phyloP scores from a whole-genome alignment of 345 rosid genomes.

The Eucalyptus camaldulensis region DNA sequence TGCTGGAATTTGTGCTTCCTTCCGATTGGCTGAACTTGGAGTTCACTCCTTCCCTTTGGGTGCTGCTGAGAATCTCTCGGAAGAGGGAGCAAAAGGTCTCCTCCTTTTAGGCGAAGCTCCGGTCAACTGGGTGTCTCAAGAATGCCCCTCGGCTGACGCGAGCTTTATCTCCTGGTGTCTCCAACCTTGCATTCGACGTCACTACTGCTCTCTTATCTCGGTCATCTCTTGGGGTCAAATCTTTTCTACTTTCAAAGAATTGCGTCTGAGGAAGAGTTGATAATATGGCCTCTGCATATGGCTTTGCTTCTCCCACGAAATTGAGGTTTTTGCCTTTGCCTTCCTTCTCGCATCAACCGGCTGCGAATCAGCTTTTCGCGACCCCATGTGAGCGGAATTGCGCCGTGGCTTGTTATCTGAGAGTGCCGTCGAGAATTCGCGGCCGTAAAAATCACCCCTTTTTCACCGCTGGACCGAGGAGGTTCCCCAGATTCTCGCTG shows the following conservation, averaged over 20 bases:
- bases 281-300: constrained; percentile 2
- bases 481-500: constrained; percentile 19
- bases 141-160: background rate
- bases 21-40: background rate
- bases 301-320: constrained; percentile 25
- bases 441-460: constrained; percentile 19
- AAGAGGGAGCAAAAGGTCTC: background rate
- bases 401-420: background rate
- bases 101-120: background rate
- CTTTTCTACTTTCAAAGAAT: background rate
- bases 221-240: background rate
- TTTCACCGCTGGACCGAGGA: background rate
- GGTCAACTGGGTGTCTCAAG: background rate
- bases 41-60: background rate
- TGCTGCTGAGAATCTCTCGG: background rate
- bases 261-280: background rate
- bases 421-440: constrained; percentile 5
- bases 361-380: background rate
- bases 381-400: background rate
- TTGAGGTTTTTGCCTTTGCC: background rate
- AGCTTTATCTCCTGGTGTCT: background rate
- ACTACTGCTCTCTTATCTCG: background rate
- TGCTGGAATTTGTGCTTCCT: background rate
- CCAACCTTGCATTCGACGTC: background rate
- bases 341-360: constrained; percentile 7